phyloP scores from a whole-genome alignment of 1,284 basidiomycete genomes.

The Boletus sp. region DNA sequence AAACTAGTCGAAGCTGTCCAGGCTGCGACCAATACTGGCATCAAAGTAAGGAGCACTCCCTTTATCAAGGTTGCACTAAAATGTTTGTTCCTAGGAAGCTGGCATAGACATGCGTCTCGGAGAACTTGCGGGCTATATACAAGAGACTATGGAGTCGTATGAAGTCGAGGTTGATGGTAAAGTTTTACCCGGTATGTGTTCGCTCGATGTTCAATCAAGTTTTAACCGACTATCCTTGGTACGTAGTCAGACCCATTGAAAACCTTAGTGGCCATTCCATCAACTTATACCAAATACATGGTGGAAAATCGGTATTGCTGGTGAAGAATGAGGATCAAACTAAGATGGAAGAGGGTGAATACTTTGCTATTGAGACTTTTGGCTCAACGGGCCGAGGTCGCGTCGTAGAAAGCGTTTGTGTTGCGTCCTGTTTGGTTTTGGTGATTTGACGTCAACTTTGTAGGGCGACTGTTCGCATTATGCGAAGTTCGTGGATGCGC shows the following conservation, averaged over 20 bases:
- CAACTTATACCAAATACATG: slow-evolving; percentile 84
- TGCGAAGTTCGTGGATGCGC: slow-evolving; percentile 68
- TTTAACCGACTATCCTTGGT: slow-evolving; percentile 1
- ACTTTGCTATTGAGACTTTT: slow-evolving; percentile 99
- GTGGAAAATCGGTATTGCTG: slow-evolving; percentile 84
- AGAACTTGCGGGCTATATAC: slow-evolving; percentile 89
- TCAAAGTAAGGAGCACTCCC: slow-evolving; percentile 49
- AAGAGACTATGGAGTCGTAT: slow-evolving; percentile 99
- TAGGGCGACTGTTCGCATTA: slow-evolving; percentile 96
- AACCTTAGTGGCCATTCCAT: slow-evolving; percentile 94
- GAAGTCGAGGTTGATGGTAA: slow-evolving; percentile 92
- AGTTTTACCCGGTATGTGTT: slow-evolving; percentile 69
- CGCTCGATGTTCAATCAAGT: background rate
- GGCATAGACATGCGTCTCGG: slow-evolving; percentile 95
- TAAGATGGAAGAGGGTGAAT: slow-evolving; percentile 99
- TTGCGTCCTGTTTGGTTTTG: slow-evolving; percentile 4
- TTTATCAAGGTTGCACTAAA: slow-evolving; percentile 13
- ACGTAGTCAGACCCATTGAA: slow-evolving; percentile 81
- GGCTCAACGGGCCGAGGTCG: slow-evolving; percentile 93
- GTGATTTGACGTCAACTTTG: slow-evolving; percentile 12
- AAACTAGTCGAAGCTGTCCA: slow-evolving; percentile 87
- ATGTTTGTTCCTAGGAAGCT: slow-evolving; percentile 65
- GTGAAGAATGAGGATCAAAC: slow-evolving; percentile 87
- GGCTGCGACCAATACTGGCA: slow-evolving; percentile 90
- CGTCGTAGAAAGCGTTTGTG: slow-evolving; percentile 78